Base-by-base conservation (phyloP, 805 yeast species). In the Metschnikowia shivogae region DNA sequence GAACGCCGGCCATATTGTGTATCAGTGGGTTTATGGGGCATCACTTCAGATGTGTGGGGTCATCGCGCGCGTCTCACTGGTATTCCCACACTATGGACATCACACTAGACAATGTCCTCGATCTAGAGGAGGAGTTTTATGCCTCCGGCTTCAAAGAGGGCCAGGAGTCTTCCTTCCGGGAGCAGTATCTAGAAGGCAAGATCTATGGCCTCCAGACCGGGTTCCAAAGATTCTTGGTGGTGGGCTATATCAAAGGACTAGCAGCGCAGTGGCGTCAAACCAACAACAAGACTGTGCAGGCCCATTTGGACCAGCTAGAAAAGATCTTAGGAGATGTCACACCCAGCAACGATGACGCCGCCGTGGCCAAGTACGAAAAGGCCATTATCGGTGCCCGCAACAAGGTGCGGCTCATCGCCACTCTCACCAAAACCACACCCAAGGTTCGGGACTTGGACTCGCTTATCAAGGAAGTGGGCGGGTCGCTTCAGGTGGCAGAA, bases 181-280 rank as follows among this genome's bases (percentile, higher is more conserved):
- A 80, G 35, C 89, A 89, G 39, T 72, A 65, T 42, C 52, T 71
- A 2, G 97, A 89, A 59, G 97, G 97, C 1, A 84, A 83, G 57
- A 89, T 87, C 57, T 82, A 81, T 53, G 98, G 98, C 0, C 73
- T 81, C 35, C 93, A 85, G 58, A 82, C 86, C 0, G 89, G 88
- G 0, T 84, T 80, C 55, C 93, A 85, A 61, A 65, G 86, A 47
- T 83, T 78, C 55, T 53, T 87, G 2, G 59, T 86, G 0, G 59
- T 89, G 1, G 97, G 97, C 0, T 82, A 86, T 45, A 70, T 84
- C 33, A 60, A 72, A 44, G 82, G 85, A 13, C 55, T 82, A 34
- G 59, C 77, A 17, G 62, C 64, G 12, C 58, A 64, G 6, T 64
- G 81, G 72, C 40, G 57, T 14, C 30, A 40, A 7, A 46, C 35